Percentiles rank a stretch among this genome's conserved stretches.
Evolutionary conservation across 139 green algal species (phyloP).

Genomic region (Coelastrella sp.): DNA sequence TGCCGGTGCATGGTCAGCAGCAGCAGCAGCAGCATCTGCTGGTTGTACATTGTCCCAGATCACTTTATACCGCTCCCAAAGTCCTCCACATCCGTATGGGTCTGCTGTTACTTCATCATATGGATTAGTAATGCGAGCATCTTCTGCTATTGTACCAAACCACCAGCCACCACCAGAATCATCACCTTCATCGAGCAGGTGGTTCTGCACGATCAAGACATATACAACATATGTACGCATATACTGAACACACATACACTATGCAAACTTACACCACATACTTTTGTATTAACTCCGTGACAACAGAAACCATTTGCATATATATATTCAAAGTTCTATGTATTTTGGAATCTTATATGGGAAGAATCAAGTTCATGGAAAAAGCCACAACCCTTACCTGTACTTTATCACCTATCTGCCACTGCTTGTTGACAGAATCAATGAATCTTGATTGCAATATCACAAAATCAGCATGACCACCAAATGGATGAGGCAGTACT

Average conservation of each 20-base stretch:
- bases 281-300: no score
- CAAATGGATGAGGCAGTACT: constrained; percentile 60
- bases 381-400: no score
- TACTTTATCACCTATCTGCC: constrained; percentile 52
- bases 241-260: no score
- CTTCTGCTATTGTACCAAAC: not conserved
- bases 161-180: constrained; percentile 23
- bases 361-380: no score
- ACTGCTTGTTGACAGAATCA: constrained; percentile 40
- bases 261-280: no score
- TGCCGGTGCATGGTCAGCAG: not conserved
- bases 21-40: not conserved
- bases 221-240: no score
- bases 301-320: no score
- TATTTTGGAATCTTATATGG: no score
- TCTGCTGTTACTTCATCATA: constrained; percentile 46
- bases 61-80: constrained; percentile 70
- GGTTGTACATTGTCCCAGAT: constrained; percentile 40
- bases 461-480: constrained; percentile 73
- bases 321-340: no score
- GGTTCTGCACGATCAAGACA: not conserved
- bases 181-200: not conserved
- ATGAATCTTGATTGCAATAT: constrained; percentile 60
- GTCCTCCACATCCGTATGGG: constrained; percentile 50
- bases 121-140: not conserved